Evolutionary conservation across 2,329 filamentous ascomycete species (phyloP).

Genomic region (Pyrenophora teres): DNA sequence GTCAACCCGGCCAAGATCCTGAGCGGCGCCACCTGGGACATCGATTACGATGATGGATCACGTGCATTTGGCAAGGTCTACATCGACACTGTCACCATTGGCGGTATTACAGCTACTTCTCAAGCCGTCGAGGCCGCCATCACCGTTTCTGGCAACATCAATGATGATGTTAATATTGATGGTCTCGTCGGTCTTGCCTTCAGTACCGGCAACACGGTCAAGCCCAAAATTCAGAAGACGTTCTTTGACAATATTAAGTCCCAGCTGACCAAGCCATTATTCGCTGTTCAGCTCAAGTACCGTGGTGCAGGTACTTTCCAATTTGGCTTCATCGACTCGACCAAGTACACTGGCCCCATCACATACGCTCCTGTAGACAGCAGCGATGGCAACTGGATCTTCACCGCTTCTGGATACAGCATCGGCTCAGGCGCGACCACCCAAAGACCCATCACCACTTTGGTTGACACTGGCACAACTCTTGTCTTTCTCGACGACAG

Average conservation of each 20-base stretch:
- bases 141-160: conserved; percentile 60
- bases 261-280: conserved; percentile 58
- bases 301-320: conserved; percentile 57
- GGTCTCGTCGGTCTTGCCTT: conserved; percentile 66
- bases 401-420: conserved; percentile 61
- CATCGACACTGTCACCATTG: conserved; percentile 66
- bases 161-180: conserved; percentile 58
- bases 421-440: conserved; percentile 54
- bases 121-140: conserved; percentile 71
- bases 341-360: conserved; percentile 63
- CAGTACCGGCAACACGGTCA: conserved; percentile 63
- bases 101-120: conserved; percentile 60
- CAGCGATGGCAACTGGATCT: conserved; percentile 67
- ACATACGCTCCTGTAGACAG: conserved; percentile 61
- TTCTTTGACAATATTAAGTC: conserved; percentile 64
- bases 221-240: conserved; percentile 57
- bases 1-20: conserved; percentile 55
- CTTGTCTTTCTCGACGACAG: conserved; percentile 63
- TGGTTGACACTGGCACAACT: conserved; percentile 74
- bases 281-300: conserved; percentile 63
- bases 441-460: conserved; percentile 55
- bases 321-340: conserved; percentile 63
- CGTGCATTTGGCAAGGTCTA: conserved; percentile 68
- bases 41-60: conserved; percentile 69
- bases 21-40: conserved; percentile 60